A percentile compares a stretch with the other conserved stretches of the same genome.
phyloP scores from a whole-genome alignment of 73 alveolate genomes.

The Stentor roeselii region DNA sequence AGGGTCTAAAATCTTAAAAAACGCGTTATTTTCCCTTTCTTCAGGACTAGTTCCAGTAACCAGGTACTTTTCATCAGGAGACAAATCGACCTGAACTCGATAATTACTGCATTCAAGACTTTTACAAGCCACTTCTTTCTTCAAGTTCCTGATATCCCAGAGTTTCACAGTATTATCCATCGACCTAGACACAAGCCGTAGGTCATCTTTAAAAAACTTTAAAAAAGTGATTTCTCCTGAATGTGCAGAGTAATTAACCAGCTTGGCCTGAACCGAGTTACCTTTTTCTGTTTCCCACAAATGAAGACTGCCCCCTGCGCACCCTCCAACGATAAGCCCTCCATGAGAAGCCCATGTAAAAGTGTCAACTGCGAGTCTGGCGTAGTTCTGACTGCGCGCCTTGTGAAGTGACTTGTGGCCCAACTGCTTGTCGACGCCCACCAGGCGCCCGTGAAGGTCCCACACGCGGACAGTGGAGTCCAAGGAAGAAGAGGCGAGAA shows the following conservation, averaged over 20 bases:
- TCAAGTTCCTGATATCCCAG: conserved; percentile 83
- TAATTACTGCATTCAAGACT: conserved; percentile 35
- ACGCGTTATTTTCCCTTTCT: background rate
- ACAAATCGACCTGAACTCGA: conserved; percentile 41
- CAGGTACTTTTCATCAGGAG: conserved; percentile 53
- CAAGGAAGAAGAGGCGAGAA: conserved; percentile 65
- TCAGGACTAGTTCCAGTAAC: conserved; percentile 55
- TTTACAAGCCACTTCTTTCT: conserved; percentile 59
- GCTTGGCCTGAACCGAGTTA: conserved; percentile 54
- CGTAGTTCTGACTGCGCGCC: conserved; percentile 15
- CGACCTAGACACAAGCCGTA: conserved; percentile 69
- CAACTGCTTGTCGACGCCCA: conserved; percentile 78
- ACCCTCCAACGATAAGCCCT: conserved; percentile 39
- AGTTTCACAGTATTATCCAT: conserved; percentile 83
- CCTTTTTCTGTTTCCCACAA: conserved; percentile 47
- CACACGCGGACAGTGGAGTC: conserved; percentile 86
- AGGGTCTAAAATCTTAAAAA: background rate
- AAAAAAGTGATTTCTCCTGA: conserved; percentile 70
- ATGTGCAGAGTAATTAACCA: conserved; percentile 40
- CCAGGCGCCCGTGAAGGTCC: conserved; percentile 66
- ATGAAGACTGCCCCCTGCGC: conserved; percentile 55
- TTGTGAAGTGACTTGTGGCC: conserved; percentile 69
- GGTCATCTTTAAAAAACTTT: conserved; percentile 58
- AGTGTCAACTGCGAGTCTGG: background rate
- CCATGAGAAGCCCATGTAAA: conserved; percentile 28